A percentile compares a stretch with the other conserved stretches of the same genome.
These are phyloP conservation scores for Delonix regia DNA, from an alignment of 306 rosid genomes.

Conservation along the genomic window DNA sequence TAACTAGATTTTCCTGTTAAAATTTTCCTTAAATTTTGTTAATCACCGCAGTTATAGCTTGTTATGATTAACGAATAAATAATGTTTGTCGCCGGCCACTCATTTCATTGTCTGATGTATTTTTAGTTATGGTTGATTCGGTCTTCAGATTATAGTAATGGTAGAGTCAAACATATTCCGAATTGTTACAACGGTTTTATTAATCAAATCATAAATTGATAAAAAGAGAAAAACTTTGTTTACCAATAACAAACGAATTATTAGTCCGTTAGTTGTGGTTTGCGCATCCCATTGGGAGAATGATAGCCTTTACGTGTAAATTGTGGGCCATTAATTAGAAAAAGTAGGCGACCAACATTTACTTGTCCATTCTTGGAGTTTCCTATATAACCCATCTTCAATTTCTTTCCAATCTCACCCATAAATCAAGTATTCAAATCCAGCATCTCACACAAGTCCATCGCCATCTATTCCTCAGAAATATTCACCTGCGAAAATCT, in stretches of 20 bases:
- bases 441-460: not conserved
- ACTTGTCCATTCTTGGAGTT: slow-evolving; percentile 19
- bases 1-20: slow-evolving; percentile 36
- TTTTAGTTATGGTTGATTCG: no score
- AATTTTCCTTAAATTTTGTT: not conserved
- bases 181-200: not conserved
- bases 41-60: no score
- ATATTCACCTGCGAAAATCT: not conserved
- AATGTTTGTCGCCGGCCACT: no score
- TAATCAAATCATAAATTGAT: not conserved
- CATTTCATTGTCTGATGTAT: no score
- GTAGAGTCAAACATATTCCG: not conserved
- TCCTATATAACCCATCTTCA: slow-evolving; percentile 19
- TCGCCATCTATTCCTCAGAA: not conserved
- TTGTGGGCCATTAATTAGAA: not conserved
- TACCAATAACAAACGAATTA: not conserved
- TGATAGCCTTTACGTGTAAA: not conserved
- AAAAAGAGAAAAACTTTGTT: no score
- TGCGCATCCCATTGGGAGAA: not conserved
- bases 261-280: not conserved
- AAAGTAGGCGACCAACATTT: slow-evolving; percentile 52
- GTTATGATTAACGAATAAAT: no score
- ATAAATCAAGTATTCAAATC: not conserved
- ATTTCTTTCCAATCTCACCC: not conserved
- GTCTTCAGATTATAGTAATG: no score